Evolutionary conservation across 306 rosid species (phyloP).

Genomic region (Sicyos baderoa): DNA sequence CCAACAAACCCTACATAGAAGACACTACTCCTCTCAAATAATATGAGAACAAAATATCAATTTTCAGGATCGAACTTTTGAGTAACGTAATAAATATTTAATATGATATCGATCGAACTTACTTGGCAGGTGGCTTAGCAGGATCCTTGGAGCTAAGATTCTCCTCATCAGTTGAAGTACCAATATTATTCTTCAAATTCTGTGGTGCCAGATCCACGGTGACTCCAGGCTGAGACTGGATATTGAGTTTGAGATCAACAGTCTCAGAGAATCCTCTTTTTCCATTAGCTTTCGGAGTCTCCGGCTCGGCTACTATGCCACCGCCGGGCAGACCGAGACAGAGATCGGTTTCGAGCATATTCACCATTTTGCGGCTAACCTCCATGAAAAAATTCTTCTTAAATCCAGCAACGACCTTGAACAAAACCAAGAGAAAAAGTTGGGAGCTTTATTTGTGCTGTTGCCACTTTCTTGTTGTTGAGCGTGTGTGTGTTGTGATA

Average conservation of each 20-base stretch:
- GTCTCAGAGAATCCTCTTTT: constrained; percentile 93
- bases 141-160: constrained; percentile 57
- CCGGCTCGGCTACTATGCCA: constrained; percentile 34
- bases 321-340: constrained; percentile 89
- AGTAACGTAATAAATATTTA: background rate
- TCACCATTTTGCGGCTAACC: constrained; percentile 35
- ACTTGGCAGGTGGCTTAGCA: constrained; percentile 87
- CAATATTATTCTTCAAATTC: constrained; percentile 23
- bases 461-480: constrained; percentile 7
- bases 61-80: too few relatives aligned
- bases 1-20: too few relatives aligned
- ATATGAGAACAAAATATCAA: too few relatives aligned
- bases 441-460: background rate
- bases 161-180: constrained; percentile 46
- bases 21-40: too few relatives aligned
- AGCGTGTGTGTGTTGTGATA: constrained; percentile 9
- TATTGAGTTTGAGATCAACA: constrained; percentile 76
- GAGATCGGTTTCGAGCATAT: constrained; percentile 74
- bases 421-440: background rate
- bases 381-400: constrained; percentile 1
- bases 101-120: constrained; percentile 2
- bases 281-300: constrained; percentile 51
- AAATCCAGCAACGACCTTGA: background rate
- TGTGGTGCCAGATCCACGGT: constrained; percentile 33
- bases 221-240: constrained; percentile 40